Evolutionary conservation across 495 filamentous ascomycete genomes (phyloP).

Genomic region (Aspergillus funiculosus): DNA sequence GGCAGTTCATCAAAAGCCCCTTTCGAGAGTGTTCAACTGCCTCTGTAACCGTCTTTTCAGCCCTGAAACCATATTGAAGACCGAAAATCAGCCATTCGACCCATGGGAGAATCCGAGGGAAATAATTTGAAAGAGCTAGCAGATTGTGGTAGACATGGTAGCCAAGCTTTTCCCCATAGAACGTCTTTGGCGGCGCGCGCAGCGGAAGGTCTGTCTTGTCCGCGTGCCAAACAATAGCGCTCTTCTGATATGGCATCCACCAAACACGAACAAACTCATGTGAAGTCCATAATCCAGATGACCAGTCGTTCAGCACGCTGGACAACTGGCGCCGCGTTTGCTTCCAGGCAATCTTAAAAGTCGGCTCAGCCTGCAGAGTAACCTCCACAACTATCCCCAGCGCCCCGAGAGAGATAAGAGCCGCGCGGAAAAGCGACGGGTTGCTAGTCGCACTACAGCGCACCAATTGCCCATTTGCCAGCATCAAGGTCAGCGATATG

Average conservation of each 20-base stretch:
- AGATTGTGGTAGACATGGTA: conserved; percentile 87
- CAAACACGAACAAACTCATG: conserved; percentile 88
- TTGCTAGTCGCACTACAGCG: conserved; percentile 68
- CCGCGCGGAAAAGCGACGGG: conserved; percentile 76
- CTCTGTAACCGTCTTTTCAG: conserved; percentile 54
- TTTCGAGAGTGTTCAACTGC: conserved; percentile 74
- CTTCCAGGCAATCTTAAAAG: conserved; percentile 77
- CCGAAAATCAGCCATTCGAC: conserved; percentile 94
- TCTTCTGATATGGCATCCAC: conserved; percentile 91
- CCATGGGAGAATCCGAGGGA: conserved; percentile 74
- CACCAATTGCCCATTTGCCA: conserved; percentile 72
- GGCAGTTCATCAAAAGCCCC: conserved; percentile 90
- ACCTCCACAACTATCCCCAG: conserved; percentile 88
- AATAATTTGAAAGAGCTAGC: conserved; percentile 67
- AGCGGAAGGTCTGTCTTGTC: conserved; percentile 59
- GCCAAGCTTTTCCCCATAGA: conserved; percentile 75
- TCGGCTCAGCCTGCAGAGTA: conserved; percentile 68
- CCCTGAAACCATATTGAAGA: conserved; percentile 83
- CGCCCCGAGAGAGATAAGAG: conserved; percentile 80
- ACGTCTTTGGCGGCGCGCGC: conserved; percentile 49
- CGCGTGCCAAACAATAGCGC: conserved; percentile 82
- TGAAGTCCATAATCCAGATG: conserved; percentile 68
- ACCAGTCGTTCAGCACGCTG: conserved; percentile 66
- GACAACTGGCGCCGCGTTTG: conserved; percentile 68
- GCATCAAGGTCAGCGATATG: conserved; percentile 65